Percentiles rank a stretch among this genome's conserved stretches.
These are phyloP conservation scores for Lachancea nothofagi DNA, from an alignment of 805 yeast genomes.

Conservation along the genomic window DNA sequence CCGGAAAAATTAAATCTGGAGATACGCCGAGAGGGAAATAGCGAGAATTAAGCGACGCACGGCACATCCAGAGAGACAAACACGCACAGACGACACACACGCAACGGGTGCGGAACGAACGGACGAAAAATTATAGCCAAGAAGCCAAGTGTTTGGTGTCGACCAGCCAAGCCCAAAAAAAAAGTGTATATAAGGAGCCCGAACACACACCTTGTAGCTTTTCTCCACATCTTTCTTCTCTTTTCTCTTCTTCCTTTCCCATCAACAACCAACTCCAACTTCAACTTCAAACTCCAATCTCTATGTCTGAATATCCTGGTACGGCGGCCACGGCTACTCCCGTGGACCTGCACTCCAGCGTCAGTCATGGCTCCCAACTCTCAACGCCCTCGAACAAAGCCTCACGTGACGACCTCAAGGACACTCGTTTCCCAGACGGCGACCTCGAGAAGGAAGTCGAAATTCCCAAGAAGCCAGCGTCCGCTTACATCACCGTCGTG, in stretches of 20 bases:
- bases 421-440: conserved; percentile 7
- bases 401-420: conserved; percentile 26
- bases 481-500: conserved; percentile 33
- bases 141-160: not conserved
- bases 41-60: no score
- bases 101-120: not conserved
- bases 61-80: not conserved
- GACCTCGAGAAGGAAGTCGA: conserved; percentile 8
- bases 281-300: conserved; percentile 1
- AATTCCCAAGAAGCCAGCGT: conserved; percentile 33
- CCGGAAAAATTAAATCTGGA: conserved; percentile 5
- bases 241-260: conserved; percentile 1
- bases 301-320: conserved; percentile 8
- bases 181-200: conserved; percentile 5
- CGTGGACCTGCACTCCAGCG: conserved; percentile 11
- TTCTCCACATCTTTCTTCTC: not conserved
- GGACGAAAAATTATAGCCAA: not conserved
- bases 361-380: conserved; percentile 16
- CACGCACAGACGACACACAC: no score
- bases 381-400: conserved; percentile 32
- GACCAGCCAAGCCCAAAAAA: not conserved
- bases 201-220: not conserved
- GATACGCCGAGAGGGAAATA: no score
- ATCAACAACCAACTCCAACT: not conserved
- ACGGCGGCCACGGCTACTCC: conserved; percentile 13